Conservation (phyloP, 805 yeast species). For the Candida tibetensis region DNA sequence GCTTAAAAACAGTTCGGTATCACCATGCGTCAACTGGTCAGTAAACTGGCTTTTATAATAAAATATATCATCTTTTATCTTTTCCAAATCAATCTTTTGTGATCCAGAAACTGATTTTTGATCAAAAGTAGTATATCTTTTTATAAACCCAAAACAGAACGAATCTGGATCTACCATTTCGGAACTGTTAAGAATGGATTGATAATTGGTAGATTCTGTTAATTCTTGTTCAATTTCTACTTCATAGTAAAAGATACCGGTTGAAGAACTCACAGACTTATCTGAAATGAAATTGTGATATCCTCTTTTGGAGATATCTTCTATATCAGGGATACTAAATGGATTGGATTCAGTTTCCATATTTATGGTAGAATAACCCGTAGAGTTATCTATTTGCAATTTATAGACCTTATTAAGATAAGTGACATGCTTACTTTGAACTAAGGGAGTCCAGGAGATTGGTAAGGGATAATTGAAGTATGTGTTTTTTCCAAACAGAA, state of each 20-base stretch:
- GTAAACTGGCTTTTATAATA: conserved; percentile 11
- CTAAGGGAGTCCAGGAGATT: conserved; percentile 39
- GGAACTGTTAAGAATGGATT: not conserved
- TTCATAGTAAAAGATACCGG: conserved; percentile 43
- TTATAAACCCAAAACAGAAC: conserved; percentile 17
- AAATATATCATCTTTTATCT: conserved; percentile 26
- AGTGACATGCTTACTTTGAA: conserved; percentile 22
- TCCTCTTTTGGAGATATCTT: conserved; percentile 10
- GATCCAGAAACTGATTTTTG: not conserved
- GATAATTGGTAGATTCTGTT: conserved; percentile 26
- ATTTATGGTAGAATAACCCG: conserved; percentile 31
- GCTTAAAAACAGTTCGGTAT: conserved; percentile 24
- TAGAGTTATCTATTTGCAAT: conserved; percentile 22
- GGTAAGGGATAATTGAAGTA: conserved; percentile 34
- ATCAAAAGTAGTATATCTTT: conserved; percentile 11
- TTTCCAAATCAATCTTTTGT: conserved; percentile 26
- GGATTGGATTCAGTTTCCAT: conserved; percentile 13
- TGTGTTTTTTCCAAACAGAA: conserved; percentile 19
- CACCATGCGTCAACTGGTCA: conserved; percentile 12
- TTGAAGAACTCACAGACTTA: conserved; percentile 28
- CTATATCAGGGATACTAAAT: not conserved
- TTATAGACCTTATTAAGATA: conserved; percentile 22
- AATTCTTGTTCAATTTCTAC: conserved; percentile 34
- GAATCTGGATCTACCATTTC: not conserved
- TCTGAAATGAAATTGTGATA: conserved; percentile 40